Conservation (phyloP, 2,329 filamentous ascomycete species). For the Trichoderma brevicompactum region DNA sequence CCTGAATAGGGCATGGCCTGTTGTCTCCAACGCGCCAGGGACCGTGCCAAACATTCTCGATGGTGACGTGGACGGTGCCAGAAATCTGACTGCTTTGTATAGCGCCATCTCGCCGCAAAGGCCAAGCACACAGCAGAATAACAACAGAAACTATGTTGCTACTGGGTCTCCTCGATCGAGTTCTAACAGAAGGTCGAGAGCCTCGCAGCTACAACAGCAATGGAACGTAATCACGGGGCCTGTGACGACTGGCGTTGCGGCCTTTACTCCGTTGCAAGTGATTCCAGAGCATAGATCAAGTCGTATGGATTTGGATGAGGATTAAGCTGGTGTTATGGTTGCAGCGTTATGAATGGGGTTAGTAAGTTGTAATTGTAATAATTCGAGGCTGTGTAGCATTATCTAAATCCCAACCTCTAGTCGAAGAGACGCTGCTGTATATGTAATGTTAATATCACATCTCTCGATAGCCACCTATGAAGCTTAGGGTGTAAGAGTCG, state of each 20-base stretch:
- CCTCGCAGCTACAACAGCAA: not conserved
- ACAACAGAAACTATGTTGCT: too few species aligned
- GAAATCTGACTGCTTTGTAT: not conserved
- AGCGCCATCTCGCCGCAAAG: not conserved
- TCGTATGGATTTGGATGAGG: slow-evolving; percentile 14
- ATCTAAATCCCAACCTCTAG: too few species aligned
- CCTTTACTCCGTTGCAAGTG: not conserved
- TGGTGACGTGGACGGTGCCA: too few species aligned
- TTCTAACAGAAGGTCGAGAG: not conserved
- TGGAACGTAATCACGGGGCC: not conserved
- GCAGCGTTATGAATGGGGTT: not conserved
- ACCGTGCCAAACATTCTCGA: not conserved
- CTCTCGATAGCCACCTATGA: too few species aligned
- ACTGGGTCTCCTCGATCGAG: not conserved
- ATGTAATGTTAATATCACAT: not conserved
- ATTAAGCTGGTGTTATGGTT: not conserved
- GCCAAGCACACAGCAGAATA: not conserved
- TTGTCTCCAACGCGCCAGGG: not conserved
- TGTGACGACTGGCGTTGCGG: not conserved
- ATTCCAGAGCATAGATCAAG: not conserved
- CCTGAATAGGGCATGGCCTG: not conserved
- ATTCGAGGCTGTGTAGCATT: too few species aligned
- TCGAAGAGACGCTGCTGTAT: too few species aligned
- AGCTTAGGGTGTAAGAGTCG: too few species aligned
- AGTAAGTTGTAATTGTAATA: not conserved